Conservation (phyloP, 2,329 filamentous ascomycete genomes). For the Aspergillus thermomutatus region DNA sequence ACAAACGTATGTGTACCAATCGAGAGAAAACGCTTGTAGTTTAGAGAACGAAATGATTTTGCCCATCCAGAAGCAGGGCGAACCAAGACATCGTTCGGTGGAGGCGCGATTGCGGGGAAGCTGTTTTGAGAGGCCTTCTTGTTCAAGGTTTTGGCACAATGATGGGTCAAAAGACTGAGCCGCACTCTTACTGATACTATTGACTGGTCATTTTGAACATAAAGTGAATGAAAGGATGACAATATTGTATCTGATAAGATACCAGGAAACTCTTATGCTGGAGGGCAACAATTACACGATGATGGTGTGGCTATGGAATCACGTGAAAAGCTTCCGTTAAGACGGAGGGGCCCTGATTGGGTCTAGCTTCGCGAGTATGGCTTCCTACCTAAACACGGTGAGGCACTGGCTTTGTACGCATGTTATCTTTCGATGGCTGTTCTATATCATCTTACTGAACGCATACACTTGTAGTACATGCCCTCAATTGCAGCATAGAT, state of each 20-base stretch:
- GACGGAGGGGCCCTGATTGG: neutral
- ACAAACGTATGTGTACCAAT: neutral
- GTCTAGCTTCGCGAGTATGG: neutral
- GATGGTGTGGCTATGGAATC: neutral
- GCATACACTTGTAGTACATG: neutral
- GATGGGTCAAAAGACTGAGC: neutral
- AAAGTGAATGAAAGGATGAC: neutral
- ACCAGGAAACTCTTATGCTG: neutral
- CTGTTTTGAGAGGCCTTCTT: slow-evolving; percentile 11
- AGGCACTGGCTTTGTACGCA: no score
- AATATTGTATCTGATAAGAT: neutral
- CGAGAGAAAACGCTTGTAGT: neutral
- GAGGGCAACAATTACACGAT: neutral
- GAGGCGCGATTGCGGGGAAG: slow-evolving; percentile 38
- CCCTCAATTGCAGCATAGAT: no score
- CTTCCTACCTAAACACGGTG: neutral
- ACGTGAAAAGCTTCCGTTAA: neutral
- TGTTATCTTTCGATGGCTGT: neutral
- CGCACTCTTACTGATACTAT: neutral
- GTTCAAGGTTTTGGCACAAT: neutral
- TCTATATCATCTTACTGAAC: neutral
- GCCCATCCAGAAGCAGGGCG: slow-evolving; percentile 31
- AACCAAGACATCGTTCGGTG: slow-evolving; percentile 33
- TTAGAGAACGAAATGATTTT: slow-evolving; percentile 16
- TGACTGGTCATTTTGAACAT: neutral